phyloP scores from a whole-genome alignment of 2,329 filamentous ascomycete genomes.

The Trichoderma sp. region DNA sequence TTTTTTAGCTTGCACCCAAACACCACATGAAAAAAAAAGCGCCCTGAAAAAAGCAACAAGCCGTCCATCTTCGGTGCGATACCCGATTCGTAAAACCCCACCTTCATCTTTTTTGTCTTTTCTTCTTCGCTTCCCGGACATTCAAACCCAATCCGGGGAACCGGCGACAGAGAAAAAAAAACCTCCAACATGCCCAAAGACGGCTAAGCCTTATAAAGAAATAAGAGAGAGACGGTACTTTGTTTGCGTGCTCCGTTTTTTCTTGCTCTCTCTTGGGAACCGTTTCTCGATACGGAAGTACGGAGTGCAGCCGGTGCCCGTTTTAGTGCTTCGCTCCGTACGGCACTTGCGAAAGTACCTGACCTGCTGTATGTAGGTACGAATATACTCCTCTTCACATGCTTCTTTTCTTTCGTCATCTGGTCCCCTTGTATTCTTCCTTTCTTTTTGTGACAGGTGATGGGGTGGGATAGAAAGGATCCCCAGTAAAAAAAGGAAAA shows the following conservation, averaged over 20 bases:
- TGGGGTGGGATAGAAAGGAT: background rate
- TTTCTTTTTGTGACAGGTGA: background rate
- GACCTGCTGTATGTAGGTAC: background rate
- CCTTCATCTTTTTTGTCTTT: background rate
- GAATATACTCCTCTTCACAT: background rate
- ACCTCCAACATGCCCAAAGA: background rate
- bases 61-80: background rate
- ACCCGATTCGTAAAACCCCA: background rate
- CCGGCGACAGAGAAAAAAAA: background rate
- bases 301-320: background rate
- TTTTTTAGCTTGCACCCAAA: background rate
- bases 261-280: background rate
- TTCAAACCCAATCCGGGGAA: conserved; percentile 2
- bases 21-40: too few species aligned
- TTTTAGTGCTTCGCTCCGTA: background rate
- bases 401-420: background rate
- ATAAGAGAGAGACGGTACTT: too few species aligned
- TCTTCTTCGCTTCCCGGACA: background rate
- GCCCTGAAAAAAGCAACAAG: too few species aligned
- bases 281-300: background rate
- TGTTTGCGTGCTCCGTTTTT: background rate
- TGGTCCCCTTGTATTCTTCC: too few species aligned
- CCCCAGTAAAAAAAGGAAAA: background rate
- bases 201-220: background rate
- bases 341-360: background rate